Conservation (phyloP, 1,284 basidiomycete genomes). For the Phellinidium pouzarii region DNA sequence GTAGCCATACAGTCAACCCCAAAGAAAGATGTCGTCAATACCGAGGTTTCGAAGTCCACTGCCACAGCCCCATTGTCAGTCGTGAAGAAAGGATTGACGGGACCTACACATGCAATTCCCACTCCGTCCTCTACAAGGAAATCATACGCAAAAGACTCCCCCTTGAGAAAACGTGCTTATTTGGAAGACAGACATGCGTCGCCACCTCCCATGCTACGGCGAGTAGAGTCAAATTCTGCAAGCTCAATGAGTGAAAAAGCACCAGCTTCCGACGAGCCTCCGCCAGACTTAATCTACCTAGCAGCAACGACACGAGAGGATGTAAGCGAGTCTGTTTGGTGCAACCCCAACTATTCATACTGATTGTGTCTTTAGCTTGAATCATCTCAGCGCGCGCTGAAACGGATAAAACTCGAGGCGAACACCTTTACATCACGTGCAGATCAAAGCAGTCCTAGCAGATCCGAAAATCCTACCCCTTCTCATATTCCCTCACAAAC, state of each 20-base stretch:
- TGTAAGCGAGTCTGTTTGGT: slow-evolving; percentile 36
- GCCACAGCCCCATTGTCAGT: slow-evolving; percentile 67
- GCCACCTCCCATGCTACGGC: background rate
- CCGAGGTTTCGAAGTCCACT: slow-evolving; percentile 18
- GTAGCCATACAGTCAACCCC: slow-evolving; percentile 45
- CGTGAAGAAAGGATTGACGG: slow-evolving; percentile 67
- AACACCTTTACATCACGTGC: slow-evolving; percentile 23
- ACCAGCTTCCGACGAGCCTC: slow-evolving; percentile 23
- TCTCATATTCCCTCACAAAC: slow-evolving; percentile 32
- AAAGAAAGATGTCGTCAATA: slow-evolving; percentile 29
- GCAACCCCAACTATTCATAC: slow-evolving; percentile 2
- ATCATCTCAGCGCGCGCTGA: slow-evolving; percentile 55
- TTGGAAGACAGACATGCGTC: background rate
- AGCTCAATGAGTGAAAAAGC: background rate
- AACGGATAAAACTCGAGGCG: slow-evolving; percentile 59
- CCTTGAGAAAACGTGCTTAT: slow-evolving; percentile 30
- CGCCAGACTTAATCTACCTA: slow-evolving; percentile 40
- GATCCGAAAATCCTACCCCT: slow-evolving; percentile 24
- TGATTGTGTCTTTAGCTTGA: slow-evolving; percentile 44
- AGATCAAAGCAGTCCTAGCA: background rate
- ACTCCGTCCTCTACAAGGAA: slow-evolving; percentile 40
- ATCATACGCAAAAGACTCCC: slow-evolving; percentile 38
- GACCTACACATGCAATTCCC: slow-evolving; percentile 27
- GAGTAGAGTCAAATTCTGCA: slow-evolving; percentile 3
- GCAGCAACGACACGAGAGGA: slow-evolving; percentile 59